A percentile compares a stretch with the other conserved stretches of the same genome.
phyloP scores from a whole-genome alignment of 371 early-diverging fungal species.

The Thermomucor indicae-seudaticae region DNA sequence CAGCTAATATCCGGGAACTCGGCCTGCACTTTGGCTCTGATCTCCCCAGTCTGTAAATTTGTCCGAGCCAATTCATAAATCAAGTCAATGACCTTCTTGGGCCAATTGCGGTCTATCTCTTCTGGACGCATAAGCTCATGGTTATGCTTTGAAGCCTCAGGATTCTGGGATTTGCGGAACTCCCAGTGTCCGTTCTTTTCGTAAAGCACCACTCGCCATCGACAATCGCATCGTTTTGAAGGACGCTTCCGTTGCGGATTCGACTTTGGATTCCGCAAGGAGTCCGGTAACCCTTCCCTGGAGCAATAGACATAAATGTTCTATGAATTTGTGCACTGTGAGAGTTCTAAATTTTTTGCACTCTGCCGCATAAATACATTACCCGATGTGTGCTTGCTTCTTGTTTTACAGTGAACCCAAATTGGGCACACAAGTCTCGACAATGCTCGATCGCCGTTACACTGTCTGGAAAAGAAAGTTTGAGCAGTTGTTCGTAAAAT shows the following conservation, averaged over 20 bases:
- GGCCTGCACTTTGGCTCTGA: slow-evolving; percentile 44
- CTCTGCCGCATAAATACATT: too few species aligned
- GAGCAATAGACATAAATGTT: slow-evolving; percentile 60
- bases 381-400: slow-evolving; percentile 17
- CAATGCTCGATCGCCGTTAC: slow-evolving; percentile 34
- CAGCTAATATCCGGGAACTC: slow-evolving; percentile 55
- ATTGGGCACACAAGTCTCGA: slow-evolving; percentile 27
- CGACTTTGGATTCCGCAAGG: slow-evolving; percentile 41
- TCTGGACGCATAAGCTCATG: slow-evolving; percentile 55
- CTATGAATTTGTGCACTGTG: slow-evolving; percentile 16
- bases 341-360: background rate
- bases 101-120: slow-evolving; percentile 58
- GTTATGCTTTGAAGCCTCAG: slow-evolving; percentile 54
- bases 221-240: slow-evolving; percentile 54
- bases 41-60: slow-evolving; percentile 52
- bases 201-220: slow-evolving; percentile 55
- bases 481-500: slow-evolving; percentile 12
- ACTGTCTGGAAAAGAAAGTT: slow-evolving; percentile 18
- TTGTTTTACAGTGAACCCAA: slow-evolving; percentile 35
- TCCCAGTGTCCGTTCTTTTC: slow-evolving; percentile 52
- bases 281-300: slow-evolving; percentile 52
- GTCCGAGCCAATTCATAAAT: slow-evolving; percentile 46
- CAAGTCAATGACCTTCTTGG: slow-evolving; percentile 47
- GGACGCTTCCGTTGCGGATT: slow-evolving; percentile 47
- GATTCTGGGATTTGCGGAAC: slow-evolving; percentile 57